phyloP scores from a whole-genome alignment of 2,329 filamentous ascomycete species.

The Amauroascus niger region DNA sequence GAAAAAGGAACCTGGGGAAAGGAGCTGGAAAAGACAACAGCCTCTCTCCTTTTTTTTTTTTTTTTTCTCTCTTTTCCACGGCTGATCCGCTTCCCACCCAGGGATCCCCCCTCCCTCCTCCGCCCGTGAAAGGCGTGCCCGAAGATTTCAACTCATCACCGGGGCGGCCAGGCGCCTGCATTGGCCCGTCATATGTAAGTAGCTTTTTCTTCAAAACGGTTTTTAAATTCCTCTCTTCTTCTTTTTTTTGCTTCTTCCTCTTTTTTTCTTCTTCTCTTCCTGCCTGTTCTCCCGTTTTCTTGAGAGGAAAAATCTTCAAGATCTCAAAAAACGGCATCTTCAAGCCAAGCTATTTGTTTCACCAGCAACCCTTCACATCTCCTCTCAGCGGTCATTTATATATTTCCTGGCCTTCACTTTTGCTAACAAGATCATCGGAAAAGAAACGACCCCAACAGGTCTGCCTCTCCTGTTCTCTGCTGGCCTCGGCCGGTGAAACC shows the following conservation, averaged over 20 bases:
- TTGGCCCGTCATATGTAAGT: not conserved
- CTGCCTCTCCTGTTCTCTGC: too few species aligned
- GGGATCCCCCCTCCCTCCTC: too few species aligned
- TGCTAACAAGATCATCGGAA: too few species aligned
- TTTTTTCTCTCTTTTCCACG: not conserved
- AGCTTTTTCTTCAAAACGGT: not conserved
- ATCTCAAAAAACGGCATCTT: not conserved
- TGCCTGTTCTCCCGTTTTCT: not conserved
- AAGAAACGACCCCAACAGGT: too few species aligned
- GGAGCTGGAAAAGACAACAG: not conserved
- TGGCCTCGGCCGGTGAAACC: too few species aligned
- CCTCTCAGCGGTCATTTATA: too few species aligned
- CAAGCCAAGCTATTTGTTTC: not conserved
- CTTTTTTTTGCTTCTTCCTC: not conserved
- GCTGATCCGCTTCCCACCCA: constrained; percentile 4
- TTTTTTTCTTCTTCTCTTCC: not conserved
- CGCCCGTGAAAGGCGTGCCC: constrained; percentile 6
- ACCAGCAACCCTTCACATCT: not conserved
- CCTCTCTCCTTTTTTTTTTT: too few species aligned
- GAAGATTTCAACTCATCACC: not conserved
- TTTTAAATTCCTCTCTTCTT: not conserved
- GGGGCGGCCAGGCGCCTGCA: not conserved
- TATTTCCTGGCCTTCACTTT: too few species aligned
- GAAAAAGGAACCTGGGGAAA: too few species aligned
- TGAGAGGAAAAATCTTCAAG: not conserved